Conservation (phyloP, 768 basidiomycete genomes). For the Mycena haematopus region DNA sequence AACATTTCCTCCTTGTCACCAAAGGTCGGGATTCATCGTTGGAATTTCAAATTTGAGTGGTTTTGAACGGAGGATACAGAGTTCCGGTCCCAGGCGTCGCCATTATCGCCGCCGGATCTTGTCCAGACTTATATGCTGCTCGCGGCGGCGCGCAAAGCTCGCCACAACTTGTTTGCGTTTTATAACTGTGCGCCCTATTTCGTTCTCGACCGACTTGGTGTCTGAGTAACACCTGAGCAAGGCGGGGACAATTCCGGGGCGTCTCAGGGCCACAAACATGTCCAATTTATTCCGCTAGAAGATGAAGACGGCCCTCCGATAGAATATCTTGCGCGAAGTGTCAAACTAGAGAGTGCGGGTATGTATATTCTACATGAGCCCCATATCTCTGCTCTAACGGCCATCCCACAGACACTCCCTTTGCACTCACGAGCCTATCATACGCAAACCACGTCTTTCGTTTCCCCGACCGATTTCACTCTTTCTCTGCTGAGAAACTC, state of each 20-base stretch:
- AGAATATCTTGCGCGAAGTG: constrained; percentile 67
- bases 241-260: constrained; percentile 84
- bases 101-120: constrained; percentile 80
- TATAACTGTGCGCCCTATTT: constrained; percentile 75
- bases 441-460: constrained; percentile 86
- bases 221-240: constrained; percentile 33
- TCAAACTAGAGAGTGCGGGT: constrained; percentile 67
- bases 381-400: not conserved
- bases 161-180: constrained; percentile 76
- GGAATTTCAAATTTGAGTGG: not conserved
- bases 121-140: constrained; percentile 79
- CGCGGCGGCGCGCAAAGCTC: constrained; percentile 65
- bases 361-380: constrained; percentile 16
- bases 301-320: constrained; percentile 73
- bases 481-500: constrained; percentile 49
- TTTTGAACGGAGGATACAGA: constrained; percentile 47
- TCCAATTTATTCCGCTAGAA: constrained; percentile 81
- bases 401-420: constrained; percentile 64
- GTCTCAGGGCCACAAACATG: constrained; percentile 89
- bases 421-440: constrained; percentile 65
- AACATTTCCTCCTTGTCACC: constrained; percentile 88
- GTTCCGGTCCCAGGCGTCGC: constrained; percentile 78
- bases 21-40: constrained; percentile 58
- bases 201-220: not conserved
- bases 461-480: constrained; percentile 51